These are phyloP conservation scores for Salinomyces thailandicus DNA, from an alignment of 2,329 filamentous ascomycete species.

Conservation along the genomic window DNA sequence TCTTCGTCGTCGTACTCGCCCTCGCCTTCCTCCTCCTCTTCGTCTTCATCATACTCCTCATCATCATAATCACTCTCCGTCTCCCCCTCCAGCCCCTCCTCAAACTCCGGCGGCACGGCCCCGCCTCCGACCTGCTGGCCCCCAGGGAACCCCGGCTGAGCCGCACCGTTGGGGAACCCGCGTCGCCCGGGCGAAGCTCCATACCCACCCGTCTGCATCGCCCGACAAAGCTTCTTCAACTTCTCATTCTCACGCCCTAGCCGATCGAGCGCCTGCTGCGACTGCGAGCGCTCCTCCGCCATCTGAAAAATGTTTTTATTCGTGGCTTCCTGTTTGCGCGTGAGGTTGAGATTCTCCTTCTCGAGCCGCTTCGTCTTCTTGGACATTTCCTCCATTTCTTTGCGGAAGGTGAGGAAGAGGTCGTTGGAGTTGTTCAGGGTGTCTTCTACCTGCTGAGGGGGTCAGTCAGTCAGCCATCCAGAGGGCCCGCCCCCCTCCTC, in stretches of 20 bases:
- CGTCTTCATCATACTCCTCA: slow-evolving; percentile 46
- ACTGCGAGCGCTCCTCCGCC: slow-evolving; percentile 80
- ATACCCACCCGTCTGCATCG: slow-evolving; percentile 90
- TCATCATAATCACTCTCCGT: slow-evolving; percentile 58
- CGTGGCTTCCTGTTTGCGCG: slow-evolving; percentile 84
- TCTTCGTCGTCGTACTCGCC: slow-evolving; percentile 56
- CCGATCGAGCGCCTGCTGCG: slow-evolving; percentile 65
- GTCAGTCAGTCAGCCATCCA: slow-evolving; percentile 27
- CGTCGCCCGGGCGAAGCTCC: slow-evolving; percentile 35
- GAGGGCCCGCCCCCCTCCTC: background rate
- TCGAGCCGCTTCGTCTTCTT: slow-evolving; percentile 96
- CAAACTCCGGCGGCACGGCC: slow-evolving; percentile 17
- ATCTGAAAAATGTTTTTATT: slow-evolving; percentile 93
- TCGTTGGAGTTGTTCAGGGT: slow-evolving; percentile 98
- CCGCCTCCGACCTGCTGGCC: slow-evolving; percentile 6
- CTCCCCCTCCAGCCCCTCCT: slow-evolving; percentile 33
- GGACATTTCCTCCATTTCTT: slow-evolving; percentile 99
- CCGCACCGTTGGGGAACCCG: slow-evolving; percentile 2
- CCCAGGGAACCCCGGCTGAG: background rate
- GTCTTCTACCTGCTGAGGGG: slow-evolving; percentile 76
- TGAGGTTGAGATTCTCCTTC: slow-evolving; percentile 87
- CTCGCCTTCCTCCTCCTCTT: slow-evolving; percentile 54
- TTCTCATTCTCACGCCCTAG: slow-evolving; percentile 80
- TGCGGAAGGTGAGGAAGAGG: slow-evolving; percentile 88
- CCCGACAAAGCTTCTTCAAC: slow-evolving; percentile 85